These are phyloP conservation scores for Remersonia thermophila DNA, from an alignment of 2,329 filamentous ascomycete species.

Conservation along the genomic window DNA sequence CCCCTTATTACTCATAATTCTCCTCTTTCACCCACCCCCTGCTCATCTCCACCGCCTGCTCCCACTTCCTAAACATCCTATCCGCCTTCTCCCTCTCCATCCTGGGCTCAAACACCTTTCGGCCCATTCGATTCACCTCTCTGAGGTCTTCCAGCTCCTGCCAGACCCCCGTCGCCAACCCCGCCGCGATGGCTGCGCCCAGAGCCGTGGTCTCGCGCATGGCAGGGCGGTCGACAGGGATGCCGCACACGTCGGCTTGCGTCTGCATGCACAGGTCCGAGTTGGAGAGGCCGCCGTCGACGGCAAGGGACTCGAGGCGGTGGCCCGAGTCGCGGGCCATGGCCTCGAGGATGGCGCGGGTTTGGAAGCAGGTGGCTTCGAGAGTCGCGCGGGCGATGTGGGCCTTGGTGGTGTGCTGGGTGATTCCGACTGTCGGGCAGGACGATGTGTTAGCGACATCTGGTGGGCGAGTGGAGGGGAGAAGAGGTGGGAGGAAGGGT, in stretches of 20 bases:
- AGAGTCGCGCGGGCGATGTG: slow-evolving; percentile 84
- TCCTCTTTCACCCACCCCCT: slow-evolving; percentile 36
- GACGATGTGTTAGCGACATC: slow-evolving; percentile 18
- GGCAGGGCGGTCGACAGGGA: slow-evolving; percentile 68
- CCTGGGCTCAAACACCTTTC: slow-evolving; percentile 57
- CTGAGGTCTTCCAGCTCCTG: slow-evolving; percentile 60
- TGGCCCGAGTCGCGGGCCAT: slow-evolving; percentile 81
- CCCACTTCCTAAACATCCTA: slow-evolving; percentile 40
- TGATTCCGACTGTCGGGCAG: slow-evolving; percentile 52
- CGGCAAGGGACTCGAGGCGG: slow-evolving; percentile 60
- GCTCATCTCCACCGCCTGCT: slow-evolving; percentile 47
- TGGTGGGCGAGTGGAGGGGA: background rate
- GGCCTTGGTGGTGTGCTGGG: slow-evolving; percentile 70
- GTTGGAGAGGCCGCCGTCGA: slow-evolving; percentile 83
- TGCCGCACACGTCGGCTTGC: slow-evolving; percentile 73
- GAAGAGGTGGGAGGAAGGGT: background rate
- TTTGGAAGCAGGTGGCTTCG: slow-evolving; percentile 87
- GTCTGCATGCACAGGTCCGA: slow-evolving; percentile 85
- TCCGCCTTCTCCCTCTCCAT: slow-evolving; percentile 34
- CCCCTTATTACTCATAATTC: background rate
- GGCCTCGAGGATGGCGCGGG: slow-evolving; percentile 78
- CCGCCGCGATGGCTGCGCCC: slow-evolving; percentile 78
- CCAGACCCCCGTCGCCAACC: slow-evolving; percentile 74
- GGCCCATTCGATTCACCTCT: slow-evolving; percentile 57
- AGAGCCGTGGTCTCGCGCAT: slow-evolving; percentile 89